Conservation (phyloP, 305 asterid species). For the Fraxinus baroniana region DNA sequence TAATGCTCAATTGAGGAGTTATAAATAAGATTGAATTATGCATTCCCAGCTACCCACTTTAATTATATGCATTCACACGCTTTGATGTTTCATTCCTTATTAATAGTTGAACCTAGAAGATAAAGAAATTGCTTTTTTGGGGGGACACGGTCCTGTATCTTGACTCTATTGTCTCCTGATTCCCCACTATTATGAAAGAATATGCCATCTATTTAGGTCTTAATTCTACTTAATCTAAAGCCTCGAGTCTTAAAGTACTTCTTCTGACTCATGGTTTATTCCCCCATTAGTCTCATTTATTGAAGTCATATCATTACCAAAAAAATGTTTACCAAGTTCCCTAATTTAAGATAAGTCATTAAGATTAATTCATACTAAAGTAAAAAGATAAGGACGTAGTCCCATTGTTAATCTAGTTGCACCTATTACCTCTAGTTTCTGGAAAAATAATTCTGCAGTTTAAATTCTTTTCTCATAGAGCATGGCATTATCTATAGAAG, state of each 20-base stretch:
- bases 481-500: background rate
- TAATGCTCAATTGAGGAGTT: too few relatives aligned
- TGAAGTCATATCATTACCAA: background rate
- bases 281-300: background rate
- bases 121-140: background rate
- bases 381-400: background rate
- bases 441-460: background rate
- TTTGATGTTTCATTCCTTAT: background rate
- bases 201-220: background rate
- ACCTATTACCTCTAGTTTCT: background rate
- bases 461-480: background rate
- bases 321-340: background rate
- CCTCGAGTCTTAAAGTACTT: background rate
- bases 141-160: background rate
- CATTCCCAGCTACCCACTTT: background rate
- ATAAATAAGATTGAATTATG: too few relatives aligned
- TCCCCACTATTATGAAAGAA: background rate
- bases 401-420: constrained; percentile 1
- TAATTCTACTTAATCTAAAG: background rate
- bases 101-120: background rate
- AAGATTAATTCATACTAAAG: background rate
- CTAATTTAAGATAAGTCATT: background rate
- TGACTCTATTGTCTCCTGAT: background rate
- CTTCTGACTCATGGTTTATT: background rate
- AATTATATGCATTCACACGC: background rate